Base-by-base conservation (phyloP, 345 rosid genomes). In the Alliaria petiolata region DNA sequence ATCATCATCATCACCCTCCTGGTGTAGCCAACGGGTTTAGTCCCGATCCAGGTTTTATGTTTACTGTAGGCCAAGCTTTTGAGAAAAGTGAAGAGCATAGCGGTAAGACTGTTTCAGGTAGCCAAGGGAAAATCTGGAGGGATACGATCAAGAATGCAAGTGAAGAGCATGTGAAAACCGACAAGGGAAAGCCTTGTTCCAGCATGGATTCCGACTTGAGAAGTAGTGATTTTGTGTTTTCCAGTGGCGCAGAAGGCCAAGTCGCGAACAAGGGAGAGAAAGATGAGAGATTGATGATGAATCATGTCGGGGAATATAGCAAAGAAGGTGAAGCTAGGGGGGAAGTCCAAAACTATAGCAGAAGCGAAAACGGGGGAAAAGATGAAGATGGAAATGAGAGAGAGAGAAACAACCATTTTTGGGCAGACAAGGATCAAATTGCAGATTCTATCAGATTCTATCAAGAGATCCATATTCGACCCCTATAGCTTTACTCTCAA, bases 191-290 rank as follows among this genome's bases (percentile, higher is more conserved):
- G 80, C 92, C 91, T 81, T 88, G 69, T 78, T 91, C 98, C 60
- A 87, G 95, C 76, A 13, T 88, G 79, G 98, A 84, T 76, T 93
- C 98, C 40, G 92, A 93, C 79, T 86, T 92, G 16, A 81, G 89
- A 83, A 89, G 97, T 86, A 80, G 91, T 68, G 84, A 85, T 72
- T 87, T 86, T 84, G 83, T 89, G 67, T 87, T 87, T 82, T 76
- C 71, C 76, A 88, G 83, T 84, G 84, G 83, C 57, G 71, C 75
- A 35, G 80, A n/a, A n/a, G n/a, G n/a, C n/a, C n/a, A n/a, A n/a
- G 82, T 71, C 42, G 79, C 76, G 39, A 84, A 85, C 66, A 70
- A 85, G 11, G 87, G 87, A 40, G 86, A 82, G 74, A 79, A 65
- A 45, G 75, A 79, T 26, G 82, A 80, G 71, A 80, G 31, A 28